Base-by-base conservation (phyloP, 2,329 filamentous ascomycete species). In the Chaetomium olivaceum region DNA sequence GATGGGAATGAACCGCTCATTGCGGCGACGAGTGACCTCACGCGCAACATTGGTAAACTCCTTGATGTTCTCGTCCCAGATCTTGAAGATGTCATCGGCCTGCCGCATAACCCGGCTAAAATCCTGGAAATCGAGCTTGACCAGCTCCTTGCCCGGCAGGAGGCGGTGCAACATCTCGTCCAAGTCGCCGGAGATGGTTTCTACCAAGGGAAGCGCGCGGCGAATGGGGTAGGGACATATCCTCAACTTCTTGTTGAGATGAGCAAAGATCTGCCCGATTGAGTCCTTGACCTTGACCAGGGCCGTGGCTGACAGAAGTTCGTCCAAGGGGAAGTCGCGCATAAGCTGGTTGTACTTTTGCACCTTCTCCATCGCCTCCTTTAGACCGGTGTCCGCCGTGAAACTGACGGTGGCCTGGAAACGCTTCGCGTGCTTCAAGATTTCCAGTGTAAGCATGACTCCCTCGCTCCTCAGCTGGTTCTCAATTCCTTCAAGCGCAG, bases 281-380 rank as follows among this genome's bases (percentile, higher is more conserved):
- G 95, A 91, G 73, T 98, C 93, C 73, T 95, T 89, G 2, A 96
- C 88, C 78, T 97, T 97, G 73, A 89, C 83, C 54, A 99, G 80
- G 0, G 93, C 94, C 0, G 93, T 96, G 1, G 95, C 93, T 19
- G 95, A 97, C 21, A 97, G 85, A 31, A 99, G 81, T 77, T 99
- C 95, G 75, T 98, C 94, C 39, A 99, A 83, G 0, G 95, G 95
- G 70, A 99, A 98, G 76, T 99, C 96, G 69, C 95, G 90, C 92
- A 99, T 98, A 27, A 99, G 86, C 80, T 96, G 92, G 76, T 99
- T 99, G 83, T 98, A 99, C 78, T 97, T 97, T 77, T 97, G 92
- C 56, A 99, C 96, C 76, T 91, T 91, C 68, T 99, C 95, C 77
- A 93, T 95, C 27, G 93, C 93, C 78, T 99, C 95, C 77, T 96